Evolutionary conservation across 306 rosid species (phyloP).

Genomic region (Gleditsia sinensis): DNA sequence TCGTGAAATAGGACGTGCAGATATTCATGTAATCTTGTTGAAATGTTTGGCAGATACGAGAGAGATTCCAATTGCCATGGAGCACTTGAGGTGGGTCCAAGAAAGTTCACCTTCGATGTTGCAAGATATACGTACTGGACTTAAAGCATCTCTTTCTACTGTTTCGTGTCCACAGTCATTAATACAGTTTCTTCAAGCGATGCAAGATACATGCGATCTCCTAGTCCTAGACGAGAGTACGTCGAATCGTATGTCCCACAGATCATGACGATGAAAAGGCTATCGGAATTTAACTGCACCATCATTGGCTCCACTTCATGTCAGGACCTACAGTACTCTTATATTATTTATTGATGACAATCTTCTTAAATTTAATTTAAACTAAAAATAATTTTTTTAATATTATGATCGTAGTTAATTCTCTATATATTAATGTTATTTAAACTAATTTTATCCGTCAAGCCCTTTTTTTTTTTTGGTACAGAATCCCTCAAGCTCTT

Average conservation of each 20-base stretch:
- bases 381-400: too few relatives aligned
- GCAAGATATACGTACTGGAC: conserved; percentile 55
- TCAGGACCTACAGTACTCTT: too few relatives aligned
- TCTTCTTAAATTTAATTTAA: too few relatives aligned
- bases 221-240: conserved; percentile 32
- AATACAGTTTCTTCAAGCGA: conserved; percentile 56
- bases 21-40: conserved; percentile 64
- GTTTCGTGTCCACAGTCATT: conserved; percentile 55
- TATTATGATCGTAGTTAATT: too few relatives aligned
- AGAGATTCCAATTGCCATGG: conserved; percentile 57
- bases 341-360: too few relatives aligned
- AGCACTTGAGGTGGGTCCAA: conserved; percentile 63
- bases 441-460: too few relatives aligned
- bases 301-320: too few relatives aligned
- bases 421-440: too few relatives aligned
- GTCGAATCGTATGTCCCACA: conserved; percentile 24
- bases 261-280: conserved; percentile 15
- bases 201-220: conserved; percentile 44
- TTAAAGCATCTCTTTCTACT: conserved; percentile 66
- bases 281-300: neutral
- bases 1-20: conserved; percentile 41
- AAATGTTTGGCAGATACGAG: conserved; percentile 65
- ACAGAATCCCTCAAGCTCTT: too few relatives aligned
- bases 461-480: too few relatives aligned
- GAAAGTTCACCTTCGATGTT: conserved; percentile 55